phyloP scores from a whole-genome alignment of 1,284 basidiomycete species.

The Boletellus sp. region DNA sequence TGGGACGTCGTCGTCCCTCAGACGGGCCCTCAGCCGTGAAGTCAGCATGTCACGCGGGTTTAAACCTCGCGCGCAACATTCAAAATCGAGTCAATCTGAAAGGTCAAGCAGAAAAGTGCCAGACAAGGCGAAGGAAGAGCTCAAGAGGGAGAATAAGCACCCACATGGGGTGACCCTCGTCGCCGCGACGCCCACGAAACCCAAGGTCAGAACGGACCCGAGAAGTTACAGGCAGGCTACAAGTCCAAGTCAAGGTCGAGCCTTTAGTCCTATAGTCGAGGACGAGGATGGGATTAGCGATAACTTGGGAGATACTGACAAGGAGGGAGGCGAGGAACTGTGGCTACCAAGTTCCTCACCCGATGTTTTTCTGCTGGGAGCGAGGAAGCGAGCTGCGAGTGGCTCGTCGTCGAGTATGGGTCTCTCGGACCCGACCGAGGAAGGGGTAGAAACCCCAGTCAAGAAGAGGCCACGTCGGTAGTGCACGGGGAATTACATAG shows the following conservation, averaged over 20 bases:
- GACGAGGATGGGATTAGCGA: not conserved
- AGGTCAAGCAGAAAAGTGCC: constrained; percentile 5
- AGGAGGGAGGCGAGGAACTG: constrained; percentile 23
- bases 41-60: constrained; percentile 72
- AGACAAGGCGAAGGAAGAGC: constrained; percentile 7
- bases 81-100: constrained; percentile 10
- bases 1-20: constrained; percentile 39
- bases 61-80: constrained; percentile 35
- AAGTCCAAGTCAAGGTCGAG: constrained; percentile 7
- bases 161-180: constrained; percentile 49
- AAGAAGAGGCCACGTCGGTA: constrained; percentile 25
- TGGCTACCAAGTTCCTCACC: constrained; percentile 31
- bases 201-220: constrained; percentile 18
- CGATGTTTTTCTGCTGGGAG: constrained; percentile 23
- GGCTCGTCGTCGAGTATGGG: constrained; percentile 26
- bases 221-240: not conserved
- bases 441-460: constrained; percentile 20
- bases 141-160: constrained; percentile 7
- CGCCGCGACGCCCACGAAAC: constrained; percentile 56
- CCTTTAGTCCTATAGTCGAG: constrained; percentile 2
- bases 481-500: not conserved
- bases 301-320: constrained; percentile 3
- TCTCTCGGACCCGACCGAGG: constrained; percentile 19
- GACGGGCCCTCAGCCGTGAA: constrained; percentile 55
- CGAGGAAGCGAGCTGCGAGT: constrained; percentile 21